Conservation (phyloP, 176 grass and related monocot genomes). For the Avena eriantha region DNA sequence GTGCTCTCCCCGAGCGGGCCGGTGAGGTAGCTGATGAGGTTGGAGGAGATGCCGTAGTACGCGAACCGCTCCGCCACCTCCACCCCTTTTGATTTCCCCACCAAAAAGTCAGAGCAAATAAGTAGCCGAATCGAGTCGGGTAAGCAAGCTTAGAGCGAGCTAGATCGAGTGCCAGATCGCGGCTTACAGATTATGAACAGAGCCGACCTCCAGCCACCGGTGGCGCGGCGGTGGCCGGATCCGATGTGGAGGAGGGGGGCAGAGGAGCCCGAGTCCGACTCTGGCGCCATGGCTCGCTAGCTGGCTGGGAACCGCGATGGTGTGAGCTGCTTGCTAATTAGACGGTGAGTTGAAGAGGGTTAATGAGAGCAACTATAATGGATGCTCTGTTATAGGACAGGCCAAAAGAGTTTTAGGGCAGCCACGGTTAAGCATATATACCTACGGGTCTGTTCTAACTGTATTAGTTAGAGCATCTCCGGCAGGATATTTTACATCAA, state of each 20-base stretch:
- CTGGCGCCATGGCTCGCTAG: not conserved
- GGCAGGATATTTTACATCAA: too few species aligned
- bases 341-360: constrained; percentile 1
- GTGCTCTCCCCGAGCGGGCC: constrained; percentile 59
- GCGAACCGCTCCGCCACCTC: constrained; percentile 69
- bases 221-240: not conserved
- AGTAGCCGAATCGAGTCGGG: not conserved
- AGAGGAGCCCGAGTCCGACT: not conserved
- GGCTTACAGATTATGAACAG: constrained; percentile 65
- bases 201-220: constrained; percentile 51
- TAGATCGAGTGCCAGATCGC: not conserved
- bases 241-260: constrained; percentile 24
- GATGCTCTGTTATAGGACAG: too few species aligned
- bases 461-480: too few species aligned
- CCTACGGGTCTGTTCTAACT: too few species aligned
- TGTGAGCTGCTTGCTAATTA: not conserved
- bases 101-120: not conserved
- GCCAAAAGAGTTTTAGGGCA: too few species aligned
- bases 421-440: too few species aligned
- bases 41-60: constrained; percentile 58
- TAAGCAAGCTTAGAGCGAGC: not conserved
- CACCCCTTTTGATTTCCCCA: constrained; percentile 47
- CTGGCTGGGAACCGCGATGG: not conserved
- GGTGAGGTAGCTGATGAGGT: constrained; percentile 80
- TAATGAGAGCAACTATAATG: not conserved